Conservation (phyloP, 495 filamentous ascomycete genomes). For the Echria macrotheca region DNA sequence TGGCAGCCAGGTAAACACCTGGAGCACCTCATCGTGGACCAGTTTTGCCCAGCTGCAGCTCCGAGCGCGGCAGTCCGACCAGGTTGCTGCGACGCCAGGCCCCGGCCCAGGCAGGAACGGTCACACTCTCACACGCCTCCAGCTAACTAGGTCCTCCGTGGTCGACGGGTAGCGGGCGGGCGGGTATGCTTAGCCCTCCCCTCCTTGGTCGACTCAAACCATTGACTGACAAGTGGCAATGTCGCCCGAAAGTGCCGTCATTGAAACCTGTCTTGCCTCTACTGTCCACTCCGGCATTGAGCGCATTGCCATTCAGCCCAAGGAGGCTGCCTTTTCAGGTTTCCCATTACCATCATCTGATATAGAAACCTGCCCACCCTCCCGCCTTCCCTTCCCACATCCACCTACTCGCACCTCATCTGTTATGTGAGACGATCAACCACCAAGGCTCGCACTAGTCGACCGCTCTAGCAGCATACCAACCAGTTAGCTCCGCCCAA, state of each 20-base stretch:
- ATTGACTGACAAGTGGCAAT: conserved; percentile 39
- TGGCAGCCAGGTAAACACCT: conserved; percentile 1
- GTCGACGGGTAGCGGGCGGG: conserved; percentile 27
- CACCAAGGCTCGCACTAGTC: no score
- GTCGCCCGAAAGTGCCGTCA: conserved; percentile 31
- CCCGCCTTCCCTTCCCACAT: conserved; percentile 7
- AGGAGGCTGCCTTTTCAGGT: conserved; percentile 22
- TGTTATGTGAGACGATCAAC: not conserved
- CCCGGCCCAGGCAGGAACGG: conserved; percentile 19
- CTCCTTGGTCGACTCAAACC: conserved; percentile 26
- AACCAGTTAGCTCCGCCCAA: no score
- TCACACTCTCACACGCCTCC: conserved; percentile 20
- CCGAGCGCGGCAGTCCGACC: conserved; percentile 18
- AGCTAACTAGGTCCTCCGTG: conserved; percentile 17
- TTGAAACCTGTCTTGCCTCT: conserved; percentile 23
- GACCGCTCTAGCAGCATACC: no score
- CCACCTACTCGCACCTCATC: not conserved
- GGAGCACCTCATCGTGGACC: conserved; percentile 7
- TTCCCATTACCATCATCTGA: conserved; percentile 15
- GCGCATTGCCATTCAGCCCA: conserved; percentile 33
- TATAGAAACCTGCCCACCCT: conserved; percentile 12
- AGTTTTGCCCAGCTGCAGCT: conserved; percentile 1
- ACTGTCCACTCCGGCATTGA: conserved; percentile 20
- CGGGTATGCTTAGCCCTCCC: conserved; percentile 29
- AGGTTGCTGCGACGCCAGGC: conserved; percentile 6